These are phyloP conservation scores for Microbotryum violaceum DNA, from an alignment of 1,284 basidiomycete genomes.

Conservation along the genomic window DNA sequence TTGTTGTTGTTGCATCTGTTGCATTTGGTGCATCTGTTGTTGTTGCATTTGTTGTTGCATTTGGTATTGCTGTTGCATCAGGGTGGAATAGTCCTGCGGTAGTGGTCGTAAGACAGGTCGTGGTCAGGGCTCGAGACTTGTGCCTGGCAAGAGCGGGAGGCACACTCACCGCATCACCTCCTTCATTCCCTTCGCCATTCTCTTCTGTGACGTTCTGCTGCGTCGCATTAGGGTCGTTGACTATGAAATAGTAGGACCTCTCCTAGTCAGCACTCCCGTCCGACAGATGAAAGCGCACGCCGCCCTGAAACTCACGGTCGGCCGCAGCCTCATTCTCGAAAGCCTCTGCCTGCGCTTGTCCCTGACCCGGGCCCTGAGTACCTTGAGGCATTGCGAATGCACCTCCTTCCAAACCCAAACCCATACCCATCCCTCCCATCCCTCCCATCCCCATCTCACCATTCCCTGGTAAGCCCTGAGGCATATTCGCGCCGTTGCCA, in stretches of 20 bases:
- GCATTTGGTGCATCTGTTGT: too few relatives aligned
- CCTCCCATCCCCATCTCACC: slow-evolving; percentile 45
- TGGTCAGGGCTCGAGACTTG: too few relatives aligned
- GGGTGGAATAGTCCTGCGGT: too few relatives aligned
- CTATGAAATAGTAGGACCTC: background rate
- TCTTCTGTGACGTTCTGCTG: background rate
- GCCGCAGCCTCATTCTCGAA: background rate
- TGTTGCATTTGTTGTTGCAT: too few relatives aligned
- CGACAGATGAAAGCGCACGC: too few relatives aligned
- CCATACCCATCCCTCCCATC: slow-evolving; percentile 36
- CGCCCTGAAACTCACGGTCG: background rate
- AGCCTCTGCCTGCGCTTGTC: slow-evolving; percentile 2
- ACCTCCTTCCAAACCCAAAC: slow-evolving; percentile 39
- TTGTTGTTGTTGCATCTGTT: background rate
- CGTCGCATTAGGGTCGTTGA: background rate
- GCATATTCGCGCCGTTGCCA: slow-evolving; percentile 45
- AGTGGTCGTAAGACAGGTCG: too few relatives aligned
- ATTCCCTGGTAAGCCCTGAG: slow-evolving; percentile 48
- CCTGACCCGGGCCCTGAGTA: background rate
- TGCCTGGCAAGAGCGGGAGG: too few relatives aligned
- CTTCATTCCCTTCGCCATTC: slow-evolving; percentile 23
- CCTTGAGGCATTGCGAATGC: slow-evolving; percentile 1
- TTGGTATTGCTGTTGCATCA: too few relatives aligned
- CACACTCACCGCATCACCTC: slow-evolving; percentile 18
- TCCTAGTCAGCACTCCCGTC: background rate